These are phyloP conservation scores for Stephania yunnanensis DNA, from an alignment of 164 flowering plant species.

Conservation along the genomic window DNA sequence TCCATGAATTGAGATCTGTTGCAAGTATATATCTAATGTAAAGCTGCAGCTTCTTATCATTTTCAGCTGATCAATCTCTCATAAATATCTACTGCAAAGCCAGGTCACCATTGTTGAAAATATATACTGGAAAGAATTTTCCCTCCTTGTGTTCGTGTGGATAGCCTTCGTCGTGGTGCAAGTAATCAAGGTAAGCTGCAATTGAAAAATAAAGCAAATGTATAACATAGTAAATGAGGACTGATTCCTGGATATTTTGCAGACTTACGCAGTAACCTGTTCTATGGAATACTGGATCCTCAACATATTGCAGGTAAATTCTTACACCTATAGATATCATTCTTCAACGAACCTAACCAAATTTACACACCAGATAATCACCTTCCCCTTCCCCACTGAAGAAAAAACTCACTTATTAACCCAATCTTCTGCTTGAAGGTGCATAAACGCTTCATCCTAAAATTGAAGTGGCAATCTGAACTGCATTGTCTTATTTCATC, in stretches of 20 bases:
- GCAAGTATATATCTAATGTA: background rate
- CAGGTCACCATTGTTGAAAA: slow-evolving; percentile 51
- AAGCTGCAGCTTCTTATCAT: background rate
- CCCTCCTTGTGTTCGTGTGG: slow-evolving; percentile 59
- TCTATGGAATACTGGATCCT: slow-evolving; percentile 55
- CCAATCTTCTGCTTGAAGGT: background rate
- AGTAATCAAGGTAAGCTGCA: slow-evolving; percentile 40
- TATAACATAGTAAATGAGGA: background rate
- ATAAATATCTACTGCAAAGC: background rate
- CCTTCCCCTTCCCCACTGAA: background rate
- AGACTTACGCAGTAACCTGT: slow-evolving; percentile 51
- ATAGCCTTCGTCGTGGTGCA: slow-evolving; percentile 58
- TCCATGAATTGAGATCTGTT: background rate
- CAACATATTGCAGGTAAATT: slow-evolving; percentile 51
- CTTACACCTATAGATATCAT: background rate
- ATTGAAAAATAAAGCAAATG: background rate
- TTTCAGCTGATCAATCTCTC: background rate
- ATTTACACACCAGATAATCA: background rate
- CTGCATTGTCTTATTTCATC: background rate
- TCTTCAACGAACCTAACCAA: background rate
- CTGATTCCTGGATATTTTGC: slow-evolving; percentile 18
- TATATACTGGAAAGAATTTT: slow-evolving; percentile 54
- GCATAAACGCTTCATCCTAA: background rate
- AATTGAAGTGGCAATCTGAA: background rate
- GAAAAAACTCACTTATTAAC: background rate